phyloP scores from a whole-genome alignment of 139 green algal species.

The Yamagishiella unicocca region DNA sequence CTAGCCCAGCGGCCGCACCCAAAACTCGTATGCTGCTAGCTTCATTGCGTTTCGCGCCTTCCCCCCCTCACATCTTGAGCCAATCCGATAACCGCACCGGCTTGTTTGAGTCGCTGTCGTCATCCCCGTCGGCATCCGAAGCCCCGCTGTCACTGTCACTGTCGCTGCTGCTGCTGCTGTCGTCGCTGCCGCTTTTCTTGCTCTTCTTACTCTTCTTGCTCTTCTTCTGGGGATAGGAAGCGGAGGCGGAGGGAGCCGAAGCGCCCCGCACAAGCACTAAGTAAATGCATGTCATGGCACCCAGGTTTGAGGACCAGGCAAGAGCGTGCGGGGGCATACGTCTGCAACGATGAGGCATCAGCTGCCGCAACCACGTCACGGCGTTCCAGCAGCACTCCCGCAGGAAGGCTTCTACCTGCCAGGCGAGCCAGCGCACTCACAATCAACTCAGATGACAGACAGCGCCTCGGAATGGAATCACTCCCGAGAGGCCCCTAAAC shows the following conservation, averaged over 20 bases:
- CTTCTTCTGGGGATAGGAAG: background rate
- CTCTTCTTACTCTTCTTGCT: constrained; percentile 44
- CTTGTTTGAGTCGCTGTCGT: constrained; percentile 37
- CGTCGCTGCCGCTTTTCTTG: constrained; percentile 7
- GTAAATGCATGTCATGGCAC: too few species aligned
- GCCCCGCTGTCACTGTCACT: background rate
- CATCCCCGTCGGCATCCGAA: background rate
- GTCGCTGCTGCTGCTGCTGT: background rate
- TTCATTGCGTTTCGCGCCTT: too few species aligned
- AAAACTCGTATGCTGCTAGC: too few species aligned
- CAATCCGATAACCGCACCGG: constrained; percentile 50
- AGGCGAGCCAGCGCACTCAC: background rate
- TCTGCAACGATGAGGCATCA: background rate
- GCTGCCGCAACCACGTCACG: too few species aligned
- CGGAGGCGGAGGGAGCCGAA: background rate
- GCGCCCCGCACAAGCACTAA: background rate
- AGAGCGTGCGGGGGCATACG: background rate
- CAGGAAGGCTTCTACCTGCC: background rate
- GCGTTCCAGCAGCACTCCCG: background rate
- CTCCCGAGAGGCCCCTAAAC: background rate
- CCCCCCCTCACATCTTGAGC: constrained; percentile 51
- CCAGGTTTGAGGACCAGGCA: too few species aligned
- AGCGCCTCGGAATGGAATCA: background rate
- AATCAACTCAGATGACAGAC: background rate
- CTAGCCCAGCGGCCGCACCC: too few species aligned